A percentile compares a stretch with the other conserved stretches of the same genome.
phyloP scores from a whole-genome alignment of 805 yeast genomes.

The Yamadazyma insecticola region DNA sequence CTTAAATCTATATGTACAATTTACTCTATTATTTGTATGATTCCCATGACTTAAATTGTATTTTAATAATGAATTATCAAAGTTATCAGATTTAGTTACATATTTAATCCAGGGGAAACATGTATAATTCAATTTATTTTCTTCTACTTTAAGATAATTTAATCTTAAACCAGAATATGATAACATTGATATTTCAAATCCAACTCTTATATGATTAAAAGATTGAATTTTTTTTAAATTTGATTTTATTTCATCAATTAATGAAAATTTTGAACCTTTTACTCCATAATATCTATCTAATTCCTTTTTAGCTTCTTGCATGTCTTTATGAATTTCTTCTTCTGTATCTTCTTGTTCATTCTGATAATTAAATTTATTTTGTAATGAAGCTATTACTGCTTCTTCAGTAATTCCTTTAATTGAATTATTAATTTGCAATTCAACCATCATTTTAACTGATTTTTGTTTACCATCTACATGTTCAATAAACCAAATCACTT shows the following conservation, averaged over 20 bases:
- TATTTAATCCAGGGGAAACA: slow-evolving; percentile 74
- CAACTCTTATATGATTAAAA: slow-evolving; percentile 21
- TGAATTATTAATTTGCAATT: slow-evolving; percentile 21
- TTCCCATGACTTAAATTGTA: too few relatives aligned
- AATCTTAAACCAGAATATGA: slow-evolving; percentile 65
- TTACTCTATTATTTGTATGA: too few relatives aligned
- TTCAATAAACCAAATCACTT: slow-evolving; percentile 68
- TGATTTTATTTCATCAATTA: slow-evolving; percentile 16
- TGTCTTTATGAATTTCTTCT: slow-evolving; percentile 13
- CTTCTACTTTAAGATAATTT: slow-evolving; percentile 63
- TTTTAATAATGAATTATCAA: too few relatives aligned
- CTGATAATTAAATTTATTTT: slow-evolving; percentile 1
- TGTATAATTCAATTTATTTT: slow-evolving; percentile 55
- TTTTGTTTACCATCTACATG: slow-evolving; percentile 57
- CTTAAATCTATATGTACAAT: slow-evolving; percentile 18
- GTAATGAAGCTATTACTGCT: slow-evolving; percentile 3
- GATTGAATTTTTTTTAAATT: slow-evolving; percentile 8
- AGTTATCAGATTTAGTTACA: slow-evolving; percentile 8
- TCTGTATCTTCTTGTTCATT: background rate
- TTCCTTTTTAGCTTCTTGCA: slow-evolving; percentile 25
- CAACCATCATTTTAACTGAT: slow-evolving; percentile 51
- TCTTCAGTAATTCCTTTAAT: slow-evolving; percentile 3
- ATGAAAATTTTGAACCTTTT: slow-evolving; percentile 27
- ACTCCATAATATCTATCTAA: slow-evolving; percentile 33
- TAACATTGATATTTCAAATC: slow-evolving; percentile 40